A percentile compares a stretch with the other conserved stretches of the same genome.
Conservation (phyloP, 1,284 basidiomycete species). For the Microbotryum scabiosae region DNA sequence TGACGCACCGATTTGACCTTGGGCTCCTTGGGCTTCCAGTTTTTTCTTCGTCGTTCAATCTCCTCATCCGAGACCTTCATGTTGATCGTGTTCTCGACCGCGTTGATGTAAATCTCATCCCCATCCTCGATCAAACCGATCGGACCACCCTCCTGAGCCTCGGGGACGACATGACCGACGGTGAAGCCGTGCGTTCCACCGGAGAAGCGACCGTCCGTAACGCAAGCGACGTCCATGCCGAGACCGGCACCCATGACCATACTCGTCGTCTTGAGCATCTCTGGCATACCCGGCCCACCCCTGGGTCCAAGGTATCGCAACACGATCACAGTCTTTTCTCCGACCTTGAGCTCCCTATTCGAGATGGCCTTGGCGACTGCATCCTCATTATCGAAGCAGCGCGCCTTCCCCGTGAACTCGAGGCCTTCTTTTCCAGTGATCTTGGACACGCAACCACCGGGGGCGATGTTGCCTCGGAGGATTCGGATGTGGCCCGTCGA, state of each 20-base stretch:
- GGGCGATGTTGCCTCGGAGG: conserved; percentile 81
- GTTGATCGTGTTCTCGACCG: conserved; percentile 71
- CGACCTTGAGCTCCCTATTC: conserved; percentile 71
- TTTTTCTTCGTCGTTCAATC: conserved; percentile 55
- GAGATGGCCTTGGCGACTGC: conserved; percentile 77
- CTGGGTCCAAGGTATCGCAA: conserved; percentile 80
- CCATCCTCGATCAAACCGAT: conserved; percentile 84
- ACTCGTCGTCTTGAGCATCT: conserved; percentile 90
- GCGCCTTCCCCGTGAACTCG: conserved; percentile 75
- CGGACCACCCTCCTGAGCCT: conserved; percentile 60
- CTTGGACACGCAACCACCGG: conserved; percentile 88
- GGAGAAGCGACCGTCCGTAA: conserved; percentile 95
- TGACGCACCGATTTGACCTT: conserved; percentile 52
- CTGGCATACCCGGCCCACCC: conserved; percentile 89
- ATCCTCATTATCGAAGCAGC: conserved; percentile 69
- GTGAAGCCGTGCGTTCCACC: conserved; percentile 87
- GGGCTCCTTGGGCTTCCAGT: conserved; percentile 72
- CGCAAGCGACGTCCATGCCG: conserved; percentile 77
- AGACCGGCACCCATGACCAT: conserved; percentile 89
- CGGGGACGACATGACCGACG: conserved; percentile 83
- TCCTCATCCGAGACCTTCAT: conserved; percentile 62
- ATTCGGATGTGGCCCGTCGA: conserved; percentile 79
- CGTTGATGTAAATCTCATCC: conserved; percentile 49
- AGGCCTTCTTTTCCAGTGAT: conserved; percentile 92
- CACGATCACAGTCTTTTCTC: conserved; percentile 78